phyloP scores from a whole-genome alignment of 208 protist genomes.

The Trypanosoma cruzi region DNA sequence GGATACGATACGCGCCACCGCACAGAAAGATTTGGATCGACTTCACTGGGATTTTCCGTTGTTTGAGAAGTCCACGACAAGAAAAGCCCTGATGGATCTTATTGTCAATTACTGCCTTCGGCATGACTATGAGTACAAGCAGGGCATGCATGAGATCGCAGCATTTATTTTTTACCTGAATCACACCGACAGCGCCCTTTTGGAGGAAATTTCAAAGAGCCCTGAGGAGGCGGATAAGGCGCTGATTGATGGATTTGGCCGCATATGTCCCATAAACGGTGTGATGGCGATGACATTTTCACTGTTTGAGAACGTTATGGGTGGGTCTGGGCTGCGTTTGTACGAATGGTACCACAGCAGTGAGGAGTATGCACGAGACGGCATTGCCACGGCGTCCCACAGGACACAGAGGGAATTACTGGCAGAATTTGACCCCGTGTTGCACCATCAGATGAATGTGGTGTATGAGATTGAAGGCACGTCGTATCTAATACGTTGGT shows the following conservation, averaged over 20 bases:
- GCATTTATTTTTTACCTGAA: conserved; percentile 78
- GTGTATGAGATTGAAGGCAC: conserved; percentile 76
- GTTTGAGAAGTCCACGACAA: conserved; percentile 39
- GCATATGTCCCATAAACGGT: conserved; percentile 9
- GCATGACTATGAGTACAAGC: conserved; percentile 69
- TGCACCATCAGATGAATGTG: conserved; percentile 61
- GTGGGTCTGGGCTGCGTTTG: conserved; percentile 30
- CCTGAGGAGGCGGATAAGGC: background rate
- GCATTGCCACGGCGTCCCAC: conserved; percentile 45
- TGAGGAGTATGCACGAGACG: conserved; percentile 24
- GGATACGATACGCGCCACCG: conserved; percentile 36
- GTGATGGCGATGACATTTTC: conserved; percentile 35
- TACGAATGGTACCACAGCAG: conserved; percentile 52
- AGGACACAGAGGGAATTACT: conserved; percentile 65
- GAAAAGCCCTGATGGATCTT: conserved; percentile 44
- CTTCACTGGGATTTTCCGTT: conserved; percentile 67
- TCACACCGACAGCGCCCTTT: conserved; percentile 34
- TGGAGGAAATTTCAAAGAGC: conserved; percentile 12
- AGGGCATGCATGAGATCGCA: conserved; percentile 93
- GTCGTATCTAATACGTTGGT: conserved; percentile 88
- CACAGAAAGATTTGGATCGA: conserved; percentile 66
- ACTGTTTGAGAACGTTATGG: conserved; percentile 57
- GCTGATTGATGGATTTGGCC: conserved; percentile 6
- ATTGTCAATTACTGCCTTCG: conserved; percentile 64
- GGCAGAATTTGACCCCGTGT: conserved; percentile 41